Conservation (phyloP, 2,329 filamentous ascomycete species). For the Chalaropsis ovoidea region DNA sequence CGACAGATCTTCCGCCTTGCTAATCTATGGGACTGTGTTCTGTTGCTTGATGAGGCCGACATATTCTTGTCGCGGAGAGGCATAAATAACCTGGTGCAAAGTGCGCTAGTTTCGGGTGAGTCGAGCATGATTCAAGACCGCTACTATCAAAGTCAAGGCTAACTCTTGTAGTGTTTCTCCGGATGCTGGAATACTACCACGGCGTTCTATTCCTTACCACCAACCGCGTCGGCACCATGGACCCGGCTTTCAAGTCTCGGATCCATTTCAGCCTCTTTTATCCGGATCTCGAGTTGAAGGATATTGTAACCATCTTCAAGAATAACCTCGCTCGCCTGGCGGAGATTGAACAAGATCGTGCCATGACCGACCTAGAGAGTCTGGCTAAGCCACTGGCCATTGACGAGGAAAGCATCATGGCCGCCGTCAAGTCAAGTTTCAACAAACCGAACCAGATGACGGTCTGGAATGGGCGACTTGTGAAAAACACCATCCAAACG, state of each 20-base stretch:
- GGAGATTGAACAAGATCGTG: too few species aligned
- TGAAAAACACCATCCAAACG: slow-evolving; percentile 34
- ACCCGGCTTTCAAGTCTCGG: neutral
- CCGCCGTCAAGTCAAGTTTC: neutral
- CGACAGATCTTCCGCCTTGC: neutral
- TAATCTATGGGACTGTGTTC: neutral
- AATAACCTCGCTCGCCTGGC: neutral
- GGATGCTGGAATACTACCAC: neutral
- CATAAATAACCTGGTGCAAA: neutral
- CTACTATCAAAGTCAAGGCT: neutral
- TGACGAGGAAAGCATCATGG: neutral
- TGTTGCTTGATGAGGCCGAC: neutral
- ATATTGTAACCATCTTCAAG: neutral
- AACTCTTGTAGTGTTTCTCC: neutral
- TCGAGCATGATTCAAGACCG: too few species aligned
- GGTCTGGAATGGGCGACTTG: slow-evolving; percentile 35
- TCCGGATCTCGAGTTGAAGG: neutral
- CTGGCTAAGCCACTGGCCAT: neutral
- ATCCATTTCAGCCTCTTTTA: neutral
- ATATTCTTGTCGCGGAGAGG: neutral
- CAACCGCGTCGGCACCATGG: neutral
- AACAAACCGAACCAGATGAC: neutral
- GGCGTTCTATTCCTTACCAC: neutral
- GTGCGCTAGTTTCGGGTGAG: neutral
- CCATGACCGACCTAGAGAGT: neutral